Base-by-base conservation (phyloP, 2,329 filamentous ascomycete genomes). In the Monilinia laxa region DNA sequence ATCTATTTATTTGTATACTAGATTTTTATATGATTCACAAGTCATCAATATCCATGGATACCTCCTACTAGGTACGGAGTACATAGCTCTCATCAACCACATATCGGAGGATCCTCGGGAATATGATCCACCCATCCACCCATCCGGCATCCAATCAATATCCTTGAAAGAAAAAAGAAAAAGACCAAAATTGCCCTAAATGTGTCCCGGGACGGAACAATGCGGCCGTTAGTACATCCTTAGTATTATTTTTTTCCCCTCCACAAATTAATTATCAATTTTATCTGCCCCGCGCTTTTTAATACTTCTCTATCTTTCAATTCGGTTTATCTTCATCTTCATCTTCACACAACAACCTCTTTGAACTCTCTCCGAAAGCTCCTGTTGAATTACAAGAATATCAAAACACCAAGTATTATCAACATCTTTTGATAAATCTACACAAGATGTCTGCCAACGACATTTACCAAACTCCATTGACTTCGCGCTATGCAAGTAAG, bases 391-490 rank as follows among this genome's bases (percentile, higher is more conserved):
- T 1, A 49, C 25, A 47, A n/a, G 20, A 59, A 16, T 9, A 23
- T n/a, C 42, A 47, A 18, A 49, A 20, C 25, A n/a, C 18, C 18
- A 16, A 35, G 7, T 6, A 31, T 35, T 18, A 49, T 20, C 28
- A n/a, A 65, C 12, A 65, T 45, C 35, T 18, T 42, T 52, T 35
- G n/a, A 23, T 52, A 35, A 25, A 38, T 28, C 18, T 28, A 62
- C 16, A 35, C 52, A 73, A 67, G 4, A 74, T 75, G 72, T 73
- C 73, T 52, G 69, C 59, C n/a, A 69, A 73, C 76, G 84, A 87
- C 75, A 79, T 79, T 65, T 87, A 89, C 77, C 84, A 89, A 80
- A 92, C 90, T 54, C 85, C 89, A 45, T 81, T 93, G 72, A 87
- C 85, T 71, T 84, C 83, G 72, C 86, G 92, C 73, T 95, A 95